A percentile compares a stretch with the other conserved stretches of the same genome.
Evolutionary conservation across 495 filamentous ascomycete genomes (phyloP).

Genomic region (Aspergillus bridgeri): DNA sequence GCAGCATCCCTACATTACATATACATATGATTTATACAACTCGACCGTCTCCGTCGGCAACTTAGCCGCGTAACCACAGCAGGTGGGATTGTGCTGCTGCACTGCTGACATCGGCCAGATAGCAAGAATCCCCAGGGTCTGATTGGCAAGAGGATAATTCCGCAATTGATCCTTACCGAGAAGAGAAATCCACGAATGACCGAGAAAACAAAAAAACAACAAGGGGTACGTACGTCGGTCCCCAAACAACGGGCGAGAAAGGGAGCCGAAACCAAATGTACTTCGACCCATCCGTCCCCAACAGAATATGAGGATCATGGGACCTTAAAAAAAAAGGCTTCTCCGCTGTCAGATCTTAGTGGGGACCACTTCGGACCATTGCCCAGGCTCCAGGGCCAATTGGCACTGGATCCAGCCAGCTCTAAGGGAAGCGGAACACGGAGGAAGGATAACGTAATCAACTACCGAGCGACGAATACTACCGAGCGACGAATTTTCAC

Average conservation of each 20-base stretch:
- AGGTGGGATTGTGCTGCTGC: no score
- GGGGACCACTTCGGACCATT: neutral
- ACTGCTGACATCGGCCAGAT: no score
- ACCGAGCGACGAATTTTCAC: no score
- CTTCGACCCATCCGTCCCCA: constrained; percentile 7
- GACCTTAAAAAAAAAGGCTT: constrained; percentile 20
- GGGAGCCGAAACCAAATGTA: constrained; percentile 1
- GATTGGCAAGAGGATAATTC: neutral
- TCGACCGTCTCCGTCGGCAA: neutral
- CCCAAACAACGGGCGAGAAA: neutral
- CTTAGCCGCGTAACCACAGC: neutral
- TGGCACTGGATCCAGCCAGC: neutral
- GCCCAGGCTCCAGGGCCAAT: neutral
- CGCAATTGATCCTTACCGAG: neutral
- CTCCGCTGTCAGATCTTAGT: constrained; percentile 23
- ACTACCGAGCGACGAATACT: no score
- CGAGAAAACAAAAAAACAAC: neutral
- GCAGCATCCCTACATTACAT: no score
- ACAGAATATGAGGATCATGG: constrained; percentile 21
- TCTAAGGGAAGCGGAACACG: neutral
- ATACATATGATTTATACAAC: neutral
- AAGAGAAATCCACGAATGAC: neutral
- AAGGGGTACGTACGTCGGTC: neutral
- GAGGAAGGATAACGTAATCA: no score
- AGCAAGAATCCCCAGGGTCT: no score